Evolutionary conservation across 345 rosid species (phyloP).

Genomic region (Eucalyptus paniculata): DNA sequence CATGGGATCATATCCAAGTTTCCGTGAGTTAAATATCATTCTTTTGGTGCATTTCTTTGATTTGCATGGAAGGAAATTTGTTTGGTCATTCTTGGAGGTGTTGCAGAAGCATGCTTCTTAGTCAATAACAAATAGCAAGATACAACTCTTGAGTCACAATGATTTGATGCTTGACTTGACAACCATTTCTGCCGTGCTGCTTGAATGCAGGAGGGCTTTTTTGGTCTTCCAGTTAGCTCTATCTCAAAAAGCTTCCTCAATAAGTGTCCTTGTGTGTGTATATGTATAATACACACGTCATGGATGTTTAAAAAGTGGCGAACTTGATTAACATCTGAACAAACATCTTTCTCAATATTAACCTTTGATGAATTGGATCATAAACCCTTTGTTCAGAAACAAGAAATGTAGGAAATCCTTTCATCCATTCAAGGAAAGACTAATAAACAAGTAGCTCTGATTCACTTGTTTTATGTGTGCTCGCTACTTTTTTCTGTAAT

Average conservation of each 20-base stretch:
- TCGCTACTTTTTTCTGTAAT: not conserved
- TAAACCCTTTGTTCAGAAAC: not conserved
- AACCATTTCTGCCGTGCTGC: not conserved
- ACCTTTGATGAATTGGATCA: not conserved
- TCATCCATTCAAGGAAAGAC: not conserved
- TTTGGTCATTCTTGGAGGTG: not conserved
- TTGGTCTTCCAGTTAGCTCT: not conserved
- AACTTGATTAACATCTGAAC: not conserved
- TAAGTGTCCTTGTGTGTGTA: not conserved
- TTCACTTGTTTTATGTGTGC: not conserved
- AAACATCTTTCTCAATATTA: not conserved
- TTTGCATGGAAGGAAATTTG: not conserved
- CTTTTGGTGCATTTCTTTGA: not conserved
- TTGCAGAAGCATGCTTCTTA: not conserved
- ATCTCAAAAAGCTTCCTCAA: not conserved
- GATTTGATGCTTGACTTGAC: not conserved
- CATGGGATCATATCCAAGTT: slow-evolving; percentile 61
- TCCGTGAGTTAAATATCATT: slow-evolving; percentile 18
- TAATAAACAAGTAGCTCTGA: not conserved
- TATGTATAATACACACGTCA: not conserved
- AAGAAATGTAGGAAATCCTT: not conserved
- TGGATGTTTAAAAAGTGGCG: not conserved
- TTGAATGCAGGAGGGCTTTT: not conserved
- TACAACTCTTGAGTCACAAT: not conserved
- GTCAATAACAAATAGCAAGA: not conserved